A percentile compares a stretch with the other conserved stretches of the same genome.
Conservation (phyloP, 2,329 filamentous ascomycete species). For the Calonectria naviculata region DNA sequence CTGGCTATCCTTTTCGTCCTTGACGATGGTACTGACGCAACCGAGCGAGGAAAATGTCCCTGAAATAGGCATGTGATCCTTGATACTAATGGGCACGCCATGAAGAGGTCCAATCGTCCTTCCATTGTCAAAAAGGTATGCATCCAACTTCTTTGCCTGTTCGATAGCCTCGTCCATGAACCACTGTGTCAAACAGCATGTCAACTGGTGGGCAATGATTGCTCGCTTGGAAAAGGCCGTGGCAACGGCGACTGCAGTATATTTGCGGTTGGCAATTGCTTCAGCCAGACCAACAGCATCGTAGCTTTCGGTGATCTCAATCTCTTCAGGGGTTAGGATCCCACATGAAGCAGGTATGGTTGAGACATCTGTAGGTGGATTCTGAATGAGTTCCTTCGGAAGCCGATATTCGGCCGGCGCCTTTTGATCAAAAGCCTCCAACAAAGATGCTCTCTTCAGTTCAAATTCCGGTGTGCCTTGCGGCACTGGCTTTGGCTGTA, state of each 20-base stretch:
- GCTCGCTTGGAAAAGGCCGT: conserved; percentile 64
- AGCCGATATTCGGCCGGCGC: conserved; percentile 46
- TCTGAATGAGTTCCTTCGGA: conserved; percentile 31
- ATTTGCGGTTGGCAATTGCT: conserved; percentile 48
- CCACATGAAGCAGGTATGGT: conserved; percentile 45
- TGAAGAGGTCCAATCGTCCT: conserved; percentile 34
- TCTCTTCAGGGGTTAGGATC: conserved; percentile 55
- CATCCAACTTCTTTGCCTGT: conserved; percentile 54
- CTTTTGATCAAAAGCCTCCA: conserved; percentile 44
- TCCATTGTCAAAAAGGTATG: conserved; percentile 49
- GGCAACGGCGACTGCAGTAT: conserved; percentile 52
- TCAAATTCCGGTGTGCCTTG: conserved; percentile 42
- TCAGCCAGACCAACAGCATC: conserved; percentile 54
- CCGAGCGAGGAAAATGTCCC: conserved; percentile 62
- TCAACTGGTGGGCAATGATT: conserved; percentile 67
- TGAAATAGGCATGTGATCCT: conserved; percentile 67
- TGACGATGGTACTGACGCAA: conserved; percentile 61
- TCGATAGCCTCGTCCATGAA: conserved; percentile 61
- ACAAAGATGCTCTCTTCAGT: conserved; percentile 31
- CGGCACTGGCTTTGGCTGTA: conserved; percentile 28
- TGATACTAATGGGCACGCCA: conserved; percentile 40
- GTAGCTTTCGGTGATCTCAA: conserved; percentile 60
- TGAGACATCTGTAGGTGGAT: conserved; percentile 28
- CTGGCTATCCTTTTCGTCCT: conserved; percentile 63
- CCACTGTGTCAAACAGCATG: conserved; percentile 62